Base-by-base conservation (phyloP, 2,329 filamentous ascomycete species). In the Fusarium haematococcum region DNA sequence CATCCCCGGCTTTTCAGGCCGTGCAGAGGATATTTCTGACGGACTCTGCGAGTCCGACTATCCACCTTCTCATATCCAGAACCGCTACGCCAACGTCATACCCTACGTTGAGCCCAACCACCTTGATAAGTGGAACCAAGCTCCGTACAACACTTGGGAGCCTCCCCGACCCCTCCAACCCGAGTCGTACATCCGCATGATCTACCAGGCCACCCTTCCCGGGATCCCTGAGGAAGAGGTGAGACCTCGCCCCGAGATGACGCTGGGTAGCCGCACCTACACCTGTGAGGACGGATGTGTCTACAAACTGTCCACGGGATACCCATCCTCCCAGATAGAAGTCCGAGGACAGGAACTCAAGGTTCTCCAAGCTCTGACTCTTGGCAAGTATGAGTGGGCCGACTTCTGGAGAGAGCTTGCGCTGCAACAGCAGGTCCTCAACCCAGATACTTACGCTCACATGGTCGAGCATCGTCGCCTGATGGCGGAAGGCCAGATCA, bases 81-180 rank as follows among this genome's bases (percentile, higher is more conserved):
- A 25, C 1, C 32, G 20, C 1, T 57, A 13, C 32, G 4, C 16
- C 7, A 57, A 57, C 6, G 16, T 35, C 13, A 35, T 57, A 2
- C 30, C n/a, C 2, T 37, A 25, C 0, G 35, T 73, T 7, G 10
- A 3, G 0, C 32, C 20, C 5, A 30, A 71, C 10, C 32, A 63
- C 1, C 50, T 69, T 0, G 57, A 27, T 0, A 2, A 33, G 0
- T 77, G 70, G 67, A 45, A 77, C 11, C 14, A 30, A 0, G 9
- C 25, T 0, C 72, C 74, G 0, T 76, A 65, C 57, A 74, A 37
- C 35, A 18, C 35, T 37, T 37, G 35, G 35, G 35, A 37, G 35
- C 14, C 14, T 37, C 14, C 35, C 35, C 35, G 35, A 37, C 7
- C 14, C 3, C 16, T 37, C 14, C 35, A 37, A 4, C 14, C 35